Evolutionary conservation across 2,329 filamentous ascomycete species (phyloP).

Genomic region (Pyricularia pennisetigena): DNA sequence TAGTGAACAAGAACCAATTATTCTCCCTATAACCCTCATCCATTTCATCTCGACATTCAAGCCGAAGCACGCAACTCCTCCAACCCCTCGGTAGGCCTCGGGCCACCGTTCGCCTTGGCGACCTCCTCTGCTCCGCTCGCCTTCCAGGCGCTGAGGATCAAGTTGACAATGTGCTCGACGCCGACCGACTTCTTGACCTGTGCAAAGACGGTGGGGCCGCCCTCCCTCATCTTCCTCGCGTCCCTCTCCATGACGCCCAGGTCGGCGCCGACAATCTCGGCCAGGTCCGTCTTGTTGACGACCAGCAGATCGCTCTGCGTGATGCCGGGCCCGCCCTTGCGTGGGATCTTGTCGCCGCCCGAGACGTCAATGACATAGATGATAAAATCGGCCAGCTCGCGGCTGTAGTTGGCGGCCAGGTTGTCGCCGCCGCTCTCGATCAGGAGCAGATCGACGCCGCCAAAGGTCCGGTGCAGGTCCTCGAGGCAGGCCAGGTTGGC

Average conservation of each 20-base stretch:
- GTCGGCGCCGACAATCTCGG: constrained; percentile 76
- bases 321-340: constrained; percentile 94
- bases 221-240: constrained; percentile 88
- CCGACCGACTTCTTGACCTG: constrained; percentile 91
- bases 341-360: constrained; percentile 90
- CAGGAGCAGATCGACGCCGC: constrained; percentile 69
- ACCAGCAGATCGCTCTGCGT: constrained; percentile 90
- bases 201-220: constrained; percentile 89
- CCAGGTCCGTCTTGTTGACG: constrained; percentile 95
- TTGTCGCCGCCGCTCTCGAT: constrained; percentile 97
- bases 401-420: constrained; percentile 89
- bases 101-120: constrained; percentile 43
- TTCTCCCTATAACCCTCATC: constrained; percentile 4
- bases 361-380: constrained; percentile 98
- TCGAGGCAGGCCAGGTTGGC: constrained; percentile 89
- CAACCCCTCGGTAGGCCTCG: constrained; percentile 45
- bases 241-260: constrained; percentile 90
- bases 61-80: constrained; percentile 28
- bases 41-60: constrained; percentile 11
- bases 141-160: constrained; percentile 90
- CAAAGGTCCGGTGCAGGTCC: constrained; percentile 72
- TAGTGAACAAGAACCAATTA: not conserved
- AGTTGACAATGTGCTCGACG: constrained; percentile 74
- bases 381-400: constrained; percentile 94
- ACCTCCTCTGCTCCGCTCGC: constrained; percentile 68